Conservation (phyloP, 2,329 filamentous ascomycete genomes). For the Paramyrothecium roridum region DNA sequence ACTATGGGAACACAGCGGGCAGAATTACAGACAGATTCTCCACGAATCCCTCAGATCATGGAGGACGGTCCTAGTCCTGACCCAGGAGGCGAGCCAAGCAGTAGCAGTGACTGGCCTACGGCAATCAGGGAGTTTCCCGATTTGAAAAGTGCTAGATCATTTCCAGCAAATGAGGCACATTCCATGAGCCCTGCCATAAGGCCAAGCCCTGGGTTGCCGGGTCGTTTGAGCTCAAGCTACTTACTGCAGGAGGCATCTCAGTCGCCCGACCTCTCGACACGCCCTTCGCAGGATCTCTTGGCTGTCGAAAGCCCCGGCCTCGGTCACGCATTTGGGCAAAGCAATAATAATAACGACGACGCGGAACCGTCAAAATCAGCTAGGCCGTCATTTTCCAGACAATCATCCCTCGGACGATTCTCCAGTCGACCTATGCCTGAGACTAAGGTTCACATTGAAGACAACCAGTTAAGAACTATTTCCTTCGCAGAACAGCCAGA, state of each 20-base stretch:
- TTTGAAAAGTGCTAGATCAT: not conserved
- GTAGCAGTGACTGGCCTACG: not conserved
- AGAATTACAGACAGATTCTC: conserved; percentile 1
- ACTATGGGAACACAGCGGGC: conserved; percentile 16
- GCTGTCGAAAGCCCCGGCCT: not conserved
- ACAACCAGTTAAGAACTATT: conserved; percentile 55
- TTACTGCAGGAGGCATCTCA: not conserved
- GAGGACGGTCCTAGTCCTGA: conserved; percentile 2
- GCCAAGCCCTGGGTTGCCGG: not conserved
- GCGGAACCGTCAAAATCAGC: conserved; percentile 23
- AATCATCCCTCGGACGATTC: conserved; percentile 54
- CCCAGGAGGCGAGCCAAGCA: not conserved
- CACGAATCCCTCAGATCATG: conserved; percentile 7
- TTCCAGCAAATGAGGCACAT: not conserved
- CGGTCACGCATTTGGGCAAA: not conserved
- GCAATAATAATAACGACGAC: not conserved
- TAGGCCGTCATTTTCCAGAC: conserved; percentile 34
- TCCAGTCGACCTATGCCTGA: conserved; percentile 62
- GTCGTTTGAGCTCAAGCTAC: not conserved
- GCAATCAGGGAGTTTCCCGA: not conserved
- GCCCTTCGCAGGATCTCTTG: not conserved
- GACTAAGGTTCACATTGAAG: conserved; percentile 52
- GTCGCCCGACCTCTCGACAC: not conserved
- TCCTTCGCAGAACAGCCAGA: conserved; percentile 52
- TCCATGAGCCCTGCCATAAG: not conserved